Evolutionary conservation across 768 basidiomycete genomes (phyloP).

Genomic region (Porphyrellus cyaneotinctus): DNA sequence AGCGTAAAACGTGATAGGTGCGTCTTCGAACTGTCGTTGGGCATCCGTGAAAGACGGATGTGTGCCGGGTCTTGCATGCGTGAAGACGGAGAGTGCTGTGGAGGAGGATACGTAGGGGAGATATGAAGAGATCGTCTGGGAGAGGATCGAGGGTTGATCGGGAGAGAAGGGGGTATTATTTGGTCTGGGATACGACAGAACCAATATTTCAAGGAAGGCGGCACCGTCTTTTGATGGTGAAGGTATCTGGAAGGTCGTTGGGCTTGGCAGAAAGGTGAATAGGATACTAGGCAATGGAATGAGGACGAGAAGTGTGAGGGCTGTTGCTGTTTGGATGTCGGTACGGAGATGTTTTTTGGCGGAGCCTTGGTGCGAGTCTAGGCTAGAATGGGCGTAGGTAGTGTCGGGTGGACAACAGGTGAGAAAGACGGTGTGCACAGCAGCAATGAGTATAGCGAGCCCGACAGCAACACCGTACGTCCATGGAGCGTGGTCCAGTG

Average conservation of each 20-base stretch:
- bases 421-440: slow-evolving; percentile 6
- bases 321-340: slow-evolving; percentile 17
- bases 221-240: slow-evolving; percentile 17
- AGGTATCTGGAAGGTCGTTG: slow-evolving; percentile 2
- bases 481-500: slow-evolving; percentile 38
- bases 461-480: slow-evolving; percentile 33
- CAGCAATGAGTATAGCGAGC: slow-evolving; percentile 20
- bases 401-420: not conserved
- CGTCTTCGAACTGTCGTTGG: slow-evolving; percentile 23
- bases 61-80: slow-evolving; percentile 25
- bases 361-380: not conserved
- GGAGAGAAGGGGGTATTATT: slow-evolving; percentile 24
- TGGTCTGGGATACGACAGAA: slow-evolving; percentile 39
- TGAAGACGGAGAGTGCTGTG: slow-evolving; percentile 36
- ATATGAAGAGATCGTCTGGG: slow-evolving; percentile 36
- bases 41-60: slow-evolving; percentile 34
- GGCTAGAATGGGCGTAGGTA: not conserved
- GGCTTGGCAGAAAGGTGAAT: not conserved
- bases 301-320: slow-evolving; percentile 19
- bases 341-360: slow-evolving; percentile 6
- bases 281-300: slow-evolving; percentile 5
- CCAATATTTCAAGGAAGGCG: slow-evolving; percentile 38
- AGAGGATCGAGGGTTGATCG: slow-evolving; percentile 26
- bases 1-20: slow-evolving; percentile 18
- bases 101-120: slow-evolving; percentile 32